phyloP scores from a whole-genome alignment of 331 rosid genomes.

The Acacia concinna region DNA sequence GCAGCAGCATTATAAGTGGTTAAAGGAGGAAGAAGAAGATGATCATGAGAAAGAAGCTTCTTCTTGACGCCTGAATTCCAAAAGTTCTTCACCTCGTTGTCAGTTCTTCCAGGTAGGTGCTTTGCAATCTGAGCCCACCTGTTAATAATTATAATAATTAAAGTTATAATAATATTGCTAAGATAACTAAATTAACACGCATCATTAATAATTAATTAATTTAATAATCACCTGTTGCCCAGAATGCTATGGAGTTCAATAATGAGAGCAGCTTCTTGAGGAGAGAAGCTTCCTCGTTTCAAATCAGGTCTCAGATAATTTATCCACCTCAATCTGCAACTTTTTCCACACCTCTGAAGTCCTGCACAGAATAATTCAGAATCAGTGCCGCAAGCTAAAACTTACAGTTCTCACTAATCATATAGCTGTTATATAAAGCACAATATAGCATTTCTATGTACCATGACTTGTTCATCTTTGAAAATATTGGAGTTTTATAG shows the following conservation, averaged over 20 bases:
- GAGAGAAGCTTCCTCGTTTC: conserved; percentile 61
- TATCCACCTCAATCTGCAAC: conserved; percentile 64
- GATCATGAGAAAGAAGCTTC: conserved; percentile 66
- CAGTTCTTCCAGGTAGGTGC: conserved; percentile 98
- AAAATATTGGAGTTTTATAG: neutral
- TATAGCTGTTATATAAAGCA: neutral
- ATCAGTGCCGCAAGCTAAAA: neutral
- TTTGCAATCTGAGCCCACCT: conserved; percentile 99
- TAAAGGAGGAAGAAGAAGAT: conserved; percentile 42
- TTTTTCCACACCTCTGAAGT: conserved; percentile 59
- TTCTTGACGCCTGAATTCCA: conserved; percentile 98
- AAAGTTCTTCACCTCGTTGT: conserved; percentile 95
- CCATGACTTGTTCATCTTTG: neutral
- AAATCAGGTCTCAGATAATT: conserved; percentile 63
- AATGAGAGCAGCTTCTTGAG: conserved; percentile 63
- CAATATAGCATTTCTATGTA: neutral
- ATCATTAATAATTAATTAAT: neutral
- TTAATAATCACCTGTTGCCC: conserved; percentile 49
- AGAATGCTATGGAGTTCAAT: conserved; percentile 57
- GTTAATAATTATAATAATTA: conserved; percentile 1
- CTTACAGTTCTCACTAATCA: neutral
- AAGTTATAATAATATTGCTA: neutral
- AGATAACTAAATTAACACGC: neutral
- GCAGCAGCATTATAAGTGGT: conserved; percentile 41
- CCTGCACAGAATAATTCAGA: conserved; percentile 30